Evolutionary conservation across 805 yeast species (phyloP), one percentile per base, ranked within the genome.

Genomic region (Cyberlindnera amylophila): DNA sequence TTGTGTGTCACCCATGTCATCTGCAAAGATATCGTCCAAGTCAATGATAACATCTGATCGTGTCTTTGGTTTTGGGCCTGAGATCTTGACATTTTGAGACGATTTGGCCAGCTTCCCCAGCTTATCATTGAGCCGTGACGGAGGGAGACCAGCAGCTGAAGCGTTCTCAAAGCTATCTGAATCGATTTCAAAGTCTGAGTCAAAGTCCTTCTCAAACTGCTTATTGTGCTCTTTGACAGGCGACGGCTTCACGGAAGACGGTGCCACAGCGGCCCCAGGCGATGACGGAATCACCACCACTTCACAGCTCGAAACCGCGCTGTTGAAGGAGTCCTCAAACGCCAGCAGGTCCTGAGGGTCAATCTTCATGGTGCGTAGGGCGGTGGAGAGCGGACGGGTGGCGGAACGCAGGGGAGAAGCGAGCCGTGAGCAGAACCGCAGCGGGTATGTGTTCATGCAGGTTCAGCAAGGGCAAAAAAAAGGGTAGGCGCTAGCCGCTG

Each of bases 301-400:
- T 9, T 21, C 24, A 21, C 24, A 21, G 24, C 9, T 9, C 9
- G 24, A 21, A 9, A 9, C 24, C 6, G 8, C 24, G 24, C 24
- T 21, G 24, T 21, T 6, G 24, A 50, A 50, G 2, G 57, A 46
- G n/a, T 32, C 46, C 11, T 53, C 57, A 9, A 55, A 39, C n/a
- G 53, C 59, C 27, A 39, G 32, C 16, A 53, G 31, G 24, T 57
- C 59, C 4, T 41, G 53, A 17, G 34, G 31, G 36, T 55, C 58
- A 4, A 47, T 15, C 24, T 15, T 24, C n/a, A 8, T 23, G 19
- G 10, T 24, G 4, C 31, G 31, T 13, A 14, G n/a, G 15, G 31
- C 15, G n/a, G 31, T 7, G 31, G 31, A 13, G n/a, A 13, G 31
- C n/a, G 32, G 19, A 26, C 13, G 39, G 38, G 38, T 16, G 37